Evolutionary conservation across 169 alveolate genomes (phyloP), one percentile per base, ranked within the genome.

Genomic region (Neospora caninum): DNA sequence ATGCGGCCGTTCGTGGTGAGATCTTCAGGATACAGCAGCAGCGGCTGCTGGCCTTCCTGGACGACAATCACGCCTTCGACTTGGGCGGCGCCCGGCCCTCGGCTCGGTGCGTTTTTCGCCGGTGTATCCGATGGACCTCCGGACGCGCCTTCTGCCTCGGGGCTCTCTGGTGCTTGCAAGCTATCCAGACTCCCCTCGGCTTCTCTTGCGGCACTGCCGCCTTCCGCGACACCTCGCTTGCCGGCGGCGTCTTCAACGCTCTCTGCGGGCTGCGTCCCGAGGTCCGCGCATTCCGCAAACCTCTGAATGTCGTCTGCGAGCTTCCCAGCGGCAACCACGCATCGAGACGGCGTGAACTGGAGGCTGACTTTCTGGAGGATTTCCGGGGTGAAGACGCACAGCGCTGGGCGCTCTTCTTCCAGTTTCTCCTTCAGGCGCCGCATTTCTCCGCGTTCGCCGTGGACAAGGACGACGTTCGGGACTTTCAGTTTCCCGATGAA

Each of bases 361-460:
- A 94, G 92, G 16, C 83, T 22, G 34, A 94, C 88, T 29, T 80
- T 80, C 53, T 94, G 96, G 18, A 94, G 88, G 31, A 94, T 94
- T 39, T 94, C 95, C 67, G 96, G 96, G 6, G 96, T 54, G 69
- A 94, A 94, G 41, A 94, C 95, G 70, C 70, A 7, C 20, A 94
- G 73, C 34, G 83, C 92, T 2, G 96, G 96, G n/a, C 82, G 31
- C 64, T 89, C 94, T 7, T 36, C 80, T 36, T 34, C 42, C 10
- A 87, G 88, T 49, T 92, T 94, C 25, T 91, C 89, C 43, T 91
- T 29, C 64, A 94, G 93, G 4, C 58, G 18, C 45, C 36, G 88
- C 94, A 86, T 86, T 41, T 94, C 96, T 18, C 41, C 67, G 80
- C 87, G 53, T 31, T 94, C 95, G 10, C 96, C 96, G 80, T 94